These are phyloP conservation scores for Eucalyptus sp. DNA, from an alignment of 345 rosid species.

Conservation along the genomic window DNA sequence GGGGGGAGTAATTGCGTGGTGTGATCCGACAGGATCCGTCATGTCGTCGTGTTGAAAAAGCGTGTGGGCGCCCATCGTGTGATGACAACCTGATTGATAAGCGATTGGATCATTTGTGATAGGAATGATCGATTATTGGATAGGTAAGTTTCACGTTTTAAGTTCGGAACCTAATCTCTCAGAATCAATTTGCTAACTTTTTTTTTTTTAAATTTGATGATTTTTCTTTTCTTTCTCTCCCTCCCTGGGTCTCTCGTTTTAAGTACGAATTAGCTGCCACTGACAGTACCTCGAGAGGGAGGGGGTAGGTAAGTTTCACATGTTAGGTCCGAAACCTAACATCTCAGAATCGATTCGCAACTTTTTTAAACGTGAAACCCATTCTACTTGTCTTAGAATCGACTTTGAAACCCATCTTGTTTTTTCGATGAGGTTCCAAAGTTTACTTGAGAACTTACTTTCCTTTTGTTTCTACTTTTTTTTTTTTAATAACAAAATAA, in stretches of 20 bases:
- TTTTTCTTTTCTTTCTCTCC: too few relatives aligned
- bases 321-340: too few relatives aligned
- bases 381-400: neutral
- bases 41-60: fast-evolving
- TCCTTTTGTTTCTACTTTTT: too few relatives aligned
- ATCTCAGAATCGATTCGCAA: fast-evolving
- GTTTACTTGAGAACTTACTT: neutral
- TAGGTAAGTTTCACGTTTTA: too few relatives aligned
- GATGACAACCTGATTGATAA: fast-evolving
- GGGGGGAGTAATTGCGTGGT: too few relatives aligned
- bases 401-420: neutral
- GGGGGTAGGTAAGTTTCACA: fast-evolving
- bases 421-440: fast-evolving
- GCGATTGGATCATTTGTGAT: fast-evolving
- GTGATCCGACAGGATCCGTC: neutral
- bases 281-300: fast-evolving
- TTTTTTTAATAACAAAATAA: too few relatives aligned
- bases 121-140: neutral
- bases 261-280: fast-evolving
- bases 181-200: fast-evolving
- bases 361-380: too few relatives aligned
- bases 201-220: too few relatives aligned
- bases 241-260: too few relatives aligned
- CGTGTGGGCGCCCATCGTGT: neutral
- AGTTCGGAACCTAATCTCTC: fast-evolving